Base-by-base conservation (phyloP, 139 green algal species). In the Astrephomene gubernaculifera region DNA sequence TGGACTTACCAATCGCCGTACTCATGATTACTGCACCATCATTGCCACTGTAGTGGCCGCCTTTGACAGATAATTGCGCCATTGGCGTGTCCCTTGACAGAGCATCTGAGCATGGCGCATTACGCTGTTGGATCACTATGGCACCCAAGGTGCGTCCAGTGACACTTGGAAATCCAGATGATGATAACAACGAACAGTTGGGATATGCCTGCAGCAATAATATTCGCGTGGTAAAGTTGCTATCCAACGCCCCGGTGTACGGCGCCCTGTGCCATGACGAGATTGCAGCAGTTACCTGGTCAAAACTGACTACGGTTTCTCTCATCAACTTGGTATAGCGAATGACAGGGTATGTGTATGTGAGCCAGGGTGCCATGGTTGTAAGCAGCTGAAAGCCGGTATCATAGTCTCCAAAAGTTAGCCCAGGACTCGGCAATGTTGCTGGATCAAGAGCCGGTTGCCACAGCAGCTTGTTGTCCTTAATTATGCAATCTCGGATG, bases 401-500 rank as follows among this genome's bases (percentile, higher is more conserved):
- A 4, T 1, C 63, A 4, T 14, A 0, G 24, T 21, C 31, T 24
- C 2, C 12, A 10, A 17, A 17, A 57, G 14, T 57, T 17, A 12
- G 14, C 12, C 12, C 49, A 57, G 49, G 17, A n/a, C n/a, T 12
- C 49, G 49, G 49, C 17, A 57, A 57, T 25, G 12, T 22, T 41
- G 31, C 21, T 7, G 38, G 3, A 22, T 75, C 69, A 2, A 14
- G 38, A 6, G 69, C 69, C 4, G 39, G 69, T 1, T 57, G 21
- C 69, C 69, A 75, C 25, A 75, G 69, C 39, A 75, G 69, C 69
- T 57, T 75, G 69, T 75, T 75, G 27, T 35, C 69, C 6, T 19
- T 21, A 9, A 75, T 4, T 5, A 35, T 60, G 41, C 69, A 60
- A 35, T 75, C 36, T 1, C 2, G 35, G 14, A 75, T 8, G 2